Base-by-base conservation (phyloP, 352 stramenopile genomes). In the Phytopythium cucurbitacearum region DNA sequence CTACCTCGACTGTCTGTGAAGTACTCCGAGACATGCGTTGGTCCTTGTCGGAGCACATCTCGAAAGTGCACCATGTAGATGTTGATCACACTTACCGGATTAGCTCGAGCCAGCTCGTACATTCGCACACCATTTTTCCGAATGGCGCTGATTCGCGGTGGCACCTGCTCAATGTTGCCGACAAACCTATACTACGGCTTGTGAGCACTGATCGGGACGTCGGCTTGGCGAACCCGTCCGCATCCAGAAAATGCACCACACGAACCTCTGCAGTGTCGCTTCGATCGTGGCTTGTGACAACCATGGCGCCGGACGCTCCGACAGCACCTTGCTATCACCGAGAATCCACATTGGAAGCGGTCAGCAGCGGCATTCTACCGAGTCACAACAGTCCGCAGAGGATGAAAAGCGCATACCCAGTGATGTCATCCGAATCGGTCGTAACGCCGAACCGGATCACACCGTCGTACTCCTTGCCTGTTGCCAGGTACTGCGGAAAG, bases 361-460 rank as follows among this genome's bases (percentile, higher is more conserved):
- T 28, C 21, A 28, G 21, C 21, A 28, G 21, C 2, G 21, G 21
- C 21, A 28, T 28, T 28, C 21, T 1, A 28, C 21, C 9, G 7
- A 15, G 5, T n/a, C 39, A 16, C 12, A 44, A 15, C 35, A 11
- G 34, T 35, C 33, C 36, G 52, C 10, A 10, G n/a, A 8, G 36
- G 8, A 35, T 1, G 16, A 21, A 13, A 45, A 28, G 7, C 12
- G 11, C 56, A 12, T 49, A 87, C 79, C 76, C 86, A 5, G 78
- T 91, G 56, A 93, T 80, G 51, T 95, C 86, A 65, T 95, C 86
- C 32, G 83, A 77, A 61, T 78, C 65, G 7, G 86, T 94, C 0
- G 81, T 92, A 32, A 94, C 53, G 5, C 86, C 86, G 42, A 93
- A 85, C 21, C 84, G 82, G 33, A 95, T 72, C 10, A 74, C 63